Base-by-base conservation (phyloP, 2,329 filamentous ascomycete species). In the Elsinoe perseae region DNA sequence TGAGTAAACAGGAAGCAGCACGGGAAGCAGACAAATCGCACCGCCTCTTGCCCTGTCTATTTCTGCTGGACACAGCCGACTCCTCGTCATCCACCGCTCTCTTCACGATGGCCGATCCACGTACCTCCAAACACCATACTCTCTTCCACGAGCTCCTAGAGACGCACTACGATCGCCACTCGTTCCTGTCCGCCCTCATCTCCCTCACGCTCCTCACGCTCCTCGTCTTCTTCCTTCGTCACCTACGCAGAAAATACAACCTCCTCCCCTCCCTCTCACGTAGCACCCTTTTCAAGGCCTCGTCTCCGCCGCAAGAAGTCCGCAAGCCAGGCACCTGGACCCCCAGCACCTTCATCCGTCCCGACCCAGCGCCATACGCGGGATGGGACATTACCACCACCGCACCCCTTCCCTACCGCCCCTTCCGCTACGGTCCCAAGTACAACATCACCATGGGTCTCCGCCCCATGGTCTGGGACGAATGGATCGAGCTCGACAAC, bases 401-500 rank as follows among this genome's bases (percentile, higher is more conserved):
- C 1, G 84, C 85, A 58, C 87, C 87, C 0, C 78, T 89, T 0
- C 85, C 86, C 0, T 92, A 92, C 70, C 80, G 87, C 4, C 86
- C 87, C 0, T 92, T 92, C 69, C 81, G 85, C 63, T 81, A 89
- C 67, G 87, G 87, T 0, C 86, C 86, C 6, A 86, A 83, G 59
- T 89, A 90, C 68, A 80, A 86, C 64, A 78, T 88, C 57, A 90
- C 84, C 1, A 87, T 91, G 84, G 87, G 87, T 0, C 75, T 92
- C 1, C 79, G 87, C n/a, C 80, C 76, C 7, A 79, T 88, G 72
- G 75, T 81, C 28, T 83, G 81, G 70, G 79, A 85, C 54, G 83
- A 89, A 57, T 91, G 87, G 87, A 89, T 92, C 64, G 87, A 95
- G 70, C 79, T 95, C 23, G 89, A 95, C 70, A 91, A 86, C 65